phyloP scores from a whole-genome alignment of 2,329 filamentous ascomycete species.

The Parastagonospora avenae region DNA sequence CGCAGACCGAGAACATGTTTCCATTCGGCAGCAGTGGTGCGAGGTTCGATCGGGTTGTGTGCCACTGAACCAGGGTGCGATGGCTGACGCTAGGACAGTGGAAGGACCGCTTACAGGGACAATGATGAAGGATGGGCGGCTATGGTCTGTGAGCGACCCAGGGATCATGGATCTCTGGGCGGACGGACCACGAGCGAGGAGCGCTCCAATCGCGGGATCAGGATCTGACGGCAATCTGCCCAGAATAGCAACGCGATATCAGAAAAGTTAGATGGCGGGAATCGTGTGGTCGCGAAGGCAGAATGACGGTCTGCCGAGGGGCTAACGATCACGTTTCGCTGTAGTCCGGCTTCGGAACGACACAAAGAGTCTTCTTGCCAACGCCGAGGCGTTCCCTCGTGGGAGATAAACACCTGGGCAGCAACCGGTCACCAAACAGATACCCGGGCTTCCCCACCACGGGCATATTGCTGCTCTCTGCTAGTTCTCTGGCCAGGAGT shows the following conservation, averaged over 20 bases:
- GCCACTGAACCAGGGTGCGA: slow-evolving; percentile 28
- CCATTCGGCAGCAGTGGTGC: slow-evolving; percentile 35
- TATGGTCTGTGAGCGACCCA: slow-evolving; percentile 33
- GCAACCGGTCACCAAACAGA: too few relatives aligned
- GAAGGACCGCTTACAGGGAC: slow-evolving; percentile 30
- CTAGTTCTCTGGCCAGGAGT: background rate
- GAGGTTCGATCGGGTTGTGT: slow-evolving; percentile 28
- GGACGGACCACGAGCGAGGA: slow-evolving; percentile 20
- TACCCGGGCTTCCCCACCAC: too few relatives aligned
- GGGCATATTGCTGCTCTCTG: background rate
- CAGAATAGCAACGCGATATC: slow-evolving; percentile 12
- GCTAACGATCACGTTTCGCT: background rate
- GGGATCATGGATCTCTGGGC: slow-evolving; percentile 24
- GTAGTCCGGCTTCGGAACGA: background rate
- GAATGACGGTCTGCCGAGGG: background rate
- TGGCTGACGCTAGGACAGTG: slow-evolving; percentile 38
- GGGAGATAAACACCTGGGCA: too few relatives aligned
- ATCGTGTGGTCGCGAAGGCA: slow-evolving; percentile 9
- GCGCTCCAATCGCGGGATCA: slow-evolving; percentile 19
- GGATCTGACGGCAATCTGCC: slow-evolving; percentile 17
- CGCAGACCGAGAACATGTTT: slow-evolving; percentile 34
- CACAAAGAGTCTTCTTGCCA: slow-evolving; percentile 1
- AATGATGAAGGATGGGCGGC: slow-evolving; percentile 33
- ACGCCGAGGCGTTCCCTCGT: background rate
- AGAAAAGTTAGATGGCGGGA: slow-evolving; percentile 1